Evolutionary conservation across 164 flowering plant genomes (phyloP), one percentile per base, ranked within the genome.

Genomic region (Cinnamomum chago): DNA sequence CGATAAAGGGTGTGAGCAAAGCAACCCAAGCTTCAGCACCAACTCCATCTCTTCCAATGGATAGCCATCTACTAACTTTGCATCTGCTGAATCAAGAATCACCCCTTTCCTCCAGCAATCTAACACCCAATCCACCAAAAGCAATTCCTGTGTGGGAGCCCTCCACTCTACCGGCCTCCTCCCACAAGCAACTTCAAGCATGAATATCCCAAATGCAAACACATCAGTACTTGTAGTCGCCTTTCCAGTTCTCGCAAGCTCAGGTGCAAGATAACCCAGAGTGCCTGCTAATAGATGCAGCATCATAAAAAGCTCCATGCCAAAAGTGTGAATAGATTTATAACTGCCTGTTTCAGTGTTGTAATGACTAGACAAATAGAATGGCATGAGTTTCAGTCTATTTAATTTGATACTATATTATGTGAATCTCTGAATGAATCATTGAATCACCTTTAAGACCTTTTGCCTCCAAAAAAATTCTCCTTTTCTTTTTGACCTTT

Each of bases 101-200:
- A n/a, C 66, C 22, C 86, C 84, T 28, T 50, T 47, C 50, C 23
- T 51, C 22, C 47, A 66, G 35, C 75, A 72, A 18, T 58, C 50
- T 14, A 67, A 51, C 67, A 78, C 77, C 81, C 81, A 75, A n/a
- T 76, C 79, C 64, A 73, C 64, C 71, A 74, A 23, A 15, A 74
- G 27, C 51, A 69, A n/a, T 51, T 50, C 64, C 12, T 68, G 51
- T 10, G 10, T 2, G 14, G 75, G 18, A 1, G 30, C 60, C 15
- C 1, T 47, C 1, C 17, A 50, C 14, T 28, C 65, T 22, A 75
- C 55, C 3, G 81, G 81, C 62, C 78, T 68, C 22, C 70, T 67
- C 23, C 79, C 79, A 24, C 79, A 77, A 20, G 74, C 80, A 22
- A 78, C 77, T 50, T 78, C 80, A 2, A 78, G 76, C 73, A 79